phyloP scores from a whole-genome alignment of 164 flowering plant genomes.

The Hamamelis virginiana region DNA sequence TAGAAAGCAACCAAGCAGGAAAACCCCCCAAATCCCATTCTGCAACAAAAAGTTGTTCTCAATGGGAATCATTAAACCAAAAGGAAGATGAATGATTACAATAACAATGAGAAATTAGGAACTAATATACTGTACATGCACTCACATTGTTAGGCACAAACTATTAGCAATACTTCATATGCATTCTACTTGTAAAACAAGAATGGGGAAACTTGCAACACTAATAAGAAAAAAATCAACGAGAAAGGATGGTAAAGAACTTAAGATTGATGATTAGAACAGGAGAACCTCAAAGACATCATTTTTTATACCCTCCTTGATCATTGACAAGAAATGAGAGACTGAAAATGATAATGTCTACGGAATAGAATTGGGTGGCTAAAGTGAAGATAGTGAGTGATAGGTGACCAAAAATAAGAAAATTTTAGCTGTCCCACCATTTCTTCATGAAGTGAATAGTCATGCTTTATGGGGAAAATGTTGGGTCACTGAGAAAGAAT shows the following conservation, averaged over 20 bases:
- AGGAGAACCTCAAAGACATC: no score
- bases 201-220: not conserved
- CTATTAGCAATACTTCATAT: not conserved
- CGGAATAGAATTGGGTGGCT: no score
- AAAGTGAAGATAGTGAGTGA: no score
- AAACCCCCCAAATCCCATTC: conserved; percentile 99
- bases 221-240: not conserved
- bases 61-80: not conserved
- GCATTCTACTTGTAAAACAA: not conserved
- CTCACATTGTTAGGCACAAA: conserved; percentile 1
- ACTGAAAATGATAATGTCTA: no score
- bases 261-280: not conserved
- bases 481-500: no score
- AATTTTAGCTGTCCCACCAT: no score
- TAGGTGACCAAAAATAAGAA: no score
- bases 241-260: not conserved
- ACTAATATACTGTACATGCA: not conserved
- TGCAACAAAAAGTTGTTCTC: conserved; percentile 31
- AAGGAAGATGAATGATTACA: not conserved
- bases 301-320: no score
- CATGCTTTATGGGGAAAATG: no score
- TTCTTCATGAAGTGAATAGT: no score
- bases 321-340: no score
- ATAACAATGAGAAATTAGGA: not conserved
- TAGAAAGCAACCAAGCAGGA: conserved; percentile 88